phyloP scores from a whole-genome alignment of 305 asterid species.

The Fraxinus sp. region DNA sequence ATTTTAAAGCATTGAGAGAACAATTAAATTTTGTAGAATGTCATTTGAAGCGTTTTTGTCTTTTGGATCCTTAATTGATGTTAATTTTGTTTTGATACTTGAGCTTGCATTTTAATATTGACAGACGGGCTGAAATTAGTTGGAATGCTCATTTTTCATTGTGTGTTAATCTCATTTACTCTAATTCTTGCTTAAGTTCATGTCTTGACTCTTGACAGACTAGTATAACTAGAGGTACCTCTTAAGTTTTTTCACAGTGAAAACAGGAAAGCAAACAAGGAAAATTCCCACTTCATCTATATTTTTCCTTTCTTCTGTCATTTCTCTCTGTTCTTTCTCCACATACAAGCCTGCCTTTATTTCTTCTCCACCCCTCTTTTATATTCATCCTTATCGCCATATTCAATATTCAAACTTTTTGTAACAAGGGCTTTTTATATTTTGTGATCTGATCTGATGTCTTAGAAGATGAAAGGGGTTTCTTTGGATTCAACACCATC shows the following conservation, averaged over 20 bases:
- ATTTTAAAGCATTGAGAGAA: slow-evolving; percentile 27
- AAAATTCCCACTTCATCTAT: slow-evolving; percentile 50
- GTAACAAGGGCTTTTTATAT: slow-evolving; percentile 21
- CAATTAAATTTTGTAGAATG: slow-evolving; percentile 27
- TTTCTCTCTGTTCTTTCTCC: slow-evolving; percentile 27
- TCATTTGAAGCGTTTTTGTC: slow-evolving; percentile 23
- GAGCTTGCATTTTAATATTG: slow-evolving; percentile 28
- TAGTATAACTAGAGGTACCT: background rate
- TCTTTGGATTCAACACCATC: slow-evolving; percentile 30
- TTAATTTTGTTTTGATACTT: slow-evolving; percentile 27
- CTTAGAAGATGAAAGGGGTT: slow-evolving; percentile 55
- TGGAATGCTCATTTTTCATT: background rate
- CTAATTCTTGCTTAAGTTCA: background rate
- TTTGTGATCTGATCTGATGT: slow-evolving; percentile 61
- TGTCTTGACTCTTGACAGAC: background rate
- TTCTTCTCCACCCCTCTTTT: slow-evolving; percentile 37
- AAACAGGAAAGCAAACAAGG: slow-evolving; percentile 63
- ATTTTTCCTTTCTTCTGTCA: slow-evolving; percentile 37
- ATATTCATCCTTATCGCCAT: slow-evolving; percentile 33
- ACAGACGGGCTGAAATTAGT: slow-evolving; percentile 8
- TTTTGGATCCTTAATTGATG: slow-evolving; percentile 21
- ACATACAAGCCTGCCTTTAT: slow-evolving; percentile 35
- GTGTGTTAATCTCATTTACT: background rate
- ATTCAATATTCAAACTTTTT: slow-evolving; percentile 39
- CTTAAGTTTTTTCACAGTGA: slow-evolving; percentile 58